phyloP scores from a whole-genome alignment of 2,329 filamentous ascomycete species.

The Aspergillus puulaauensis region DNA sequence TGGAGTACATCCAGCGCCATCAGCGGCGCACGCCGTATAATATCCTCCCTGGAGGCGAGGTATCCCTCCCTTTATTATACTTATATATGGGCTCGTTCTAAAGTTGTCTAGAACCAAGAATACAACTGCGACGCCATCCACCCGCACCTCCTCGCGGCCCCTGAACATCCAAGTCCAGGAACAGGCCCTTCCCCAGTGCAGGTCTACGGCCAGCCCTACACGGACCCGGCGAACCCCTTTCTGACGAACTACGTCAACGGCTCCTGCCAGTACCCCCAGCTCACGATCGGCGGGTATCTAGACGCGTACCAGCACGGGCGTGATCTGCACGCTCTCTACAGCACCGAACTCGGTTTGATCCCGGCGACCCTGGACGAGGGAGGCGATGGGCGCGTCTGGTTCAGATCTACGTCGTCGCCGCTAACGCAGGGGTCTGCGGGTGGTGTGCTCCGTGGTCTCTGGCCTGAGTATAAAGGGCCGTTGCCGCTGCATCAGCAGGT shows the following conservation, averaged over 20 bases:
- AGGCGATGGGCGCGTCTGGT: slow-evolving; percentile 29
- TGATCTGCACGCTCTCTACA: slow-evolving; percentile 36
- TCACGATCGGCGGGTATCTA: slow-evolving; percentile 39
- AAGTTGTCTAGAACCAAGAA: slow-evolving; percentile 30
- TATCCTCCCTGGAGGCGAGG: slow-evolving; percentile 40
- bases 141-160: slow-evolving; percentile 36
- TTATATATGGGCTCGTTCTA: background rate
- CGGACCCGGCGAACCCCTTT: slow-evolving; percentile 37
- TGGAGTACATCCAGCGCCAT: slow-evolving; percentile 42
- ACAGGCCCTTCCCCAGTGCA: slow-evolving; percentile 20
- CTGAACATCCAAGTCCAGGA: slow-evolving; percentile 4
- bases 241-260: slow-evolving; percentile 30
- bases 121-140: slow-evolving; percentile 40
- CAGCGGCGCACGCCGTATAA: slow-evolving; percentile 42
- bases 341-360: slow-evolving; percentile 32
- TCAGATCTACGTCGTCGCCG: slow-evolving; percentile 37
- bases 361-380: slow-evolving; percentile 20
- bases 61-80: background rate
- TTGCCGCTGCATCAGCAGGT: slow-evolving; percentile 40
- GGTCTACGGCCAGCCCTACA: slow-evolving; percentile 39
- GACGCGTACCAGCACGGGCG: slow-evolving; percentile 40
- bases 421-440: slow-evolving; percentile 39
- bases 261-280: slow-evolving; percentile 40
- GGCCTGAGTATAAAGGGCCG: slow-evolving; percentile 31
- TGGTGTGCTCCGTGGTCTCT: slow-evolving; percentile 39